Evolutionary conservation across 2,329 filamentous ascomycete species (phyloP), one percentile per base, ranked within the genome.

Genomic region (Phaeophleospora eucalypticola): DNA sequence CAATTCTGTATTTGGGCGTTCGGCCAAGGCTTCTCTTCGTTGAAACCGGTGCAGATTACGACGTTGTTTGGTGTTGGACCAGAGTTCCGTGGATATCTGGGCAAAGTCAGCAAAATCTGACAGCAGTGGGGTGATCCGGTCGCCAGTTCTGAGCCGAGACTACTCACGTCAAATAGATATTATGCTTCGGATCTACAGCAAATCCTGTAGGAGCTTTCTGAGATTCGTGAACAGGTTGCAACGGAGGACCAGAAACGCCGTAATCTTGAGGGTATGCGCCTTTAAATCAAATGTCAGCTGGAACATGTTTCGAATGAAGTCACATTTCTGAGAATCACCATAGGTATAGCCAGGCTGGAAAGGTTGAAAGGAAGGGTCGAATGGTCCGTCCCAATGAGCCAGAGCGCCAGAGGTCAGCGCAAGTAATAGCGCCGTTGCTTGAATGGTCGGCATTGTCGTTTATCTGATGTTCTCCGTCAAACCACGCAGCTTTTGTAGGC

Each of bases 1-100:
- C 69, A 71, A 38, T 69, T 71, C 53, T 72, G 70, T 4, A 70
- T 68, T 8, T 54, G 56, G 18, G 68, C 67, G 27, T 61, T 64
- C 0, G 68, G 69, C 68, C 68, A 71, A 0, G 70, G 67, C 38
- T 60, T 48, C 49, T 71, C 69, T 35, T 58, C 58, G 36, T 62
- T 63, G 60, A 68, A 71, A 21, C 55, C 60, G 4, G 65, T 69
- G 43, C 65, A 67, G 16, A 67, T 62, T 34, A 67, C 67, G 7
- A 71, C 65, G 43, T 70, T 70, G 56, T 60, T 64, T 2, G 64
- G 62, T 3, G 64, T 67, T 17, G 61, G 60, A 15, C 64, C 66
- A 6, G 48, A 55, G 53, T 71, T 71, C 21, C 69, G 66, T 16
- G 69, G 68, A 45, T 71, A 72, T 29, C 24, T 29, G 24, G 7